Evolutionary conservation across 441 rosid genomes (phyloP), one percentile per base, ranked within the genome.

Genomic region (Viola pubescens): DNA sequence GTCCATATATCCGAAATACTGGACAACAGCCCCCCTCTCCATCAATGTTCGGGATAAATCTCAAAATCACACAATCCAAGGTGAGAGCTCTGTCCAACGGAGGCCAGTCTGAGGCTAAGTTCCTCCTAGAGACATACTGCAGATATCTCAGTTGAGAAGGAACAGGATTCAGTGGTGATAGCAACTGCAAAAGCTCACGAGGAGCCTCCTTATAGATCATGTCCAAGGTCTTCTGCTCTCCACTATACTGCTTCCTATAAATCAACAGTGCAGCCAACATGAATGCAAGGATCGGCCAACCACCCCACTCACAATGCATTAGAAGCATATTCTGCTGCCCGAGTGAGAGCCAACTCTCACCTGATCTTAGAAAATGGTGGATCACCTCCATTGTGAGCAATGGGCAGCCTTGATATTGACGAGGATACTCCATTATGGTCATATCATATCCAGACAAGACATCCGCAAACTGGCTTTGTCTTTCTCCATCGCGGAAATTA

Each of bases 371-470:
- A 67, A 89, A 89, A 81, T 89, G 97, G 69, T 86, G 98, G 61
- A 92, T 73, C 66, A 86, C 67, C 75, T 92, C 98, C 78, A 92
- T 84, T 52, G 86, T 73, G 48, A 92, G 79, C 62, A 94, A 58
- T 0, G 96, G 92, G 61, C 95, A 94, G 44, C 97, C 95, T 67
- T 94, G 95, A 12, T 89, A 88, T 54, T 89, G 96, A 64, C 81
- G 79, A 73, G 98, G 98, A 60, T 94, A 94, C 79, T 94, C 97
- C 98, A 94, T 94, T 54, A 89, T 79, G 12, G 97, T 89, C 80
- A 86, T 82, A 72, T 83, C 95, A 67, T 80, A 77, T 60, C 84
- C 82, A 26, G 92, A 83, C 59, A 94, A 68, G 16, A 85, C 63
- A 60, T 78, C 78, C 26, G 87, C 77, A 66, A 88, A 72, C 43